phyloP scores from a whole-genome alignment of 2,329 filamentous ascomycete species.

The Sporothrix dimorphospora region DNA sequence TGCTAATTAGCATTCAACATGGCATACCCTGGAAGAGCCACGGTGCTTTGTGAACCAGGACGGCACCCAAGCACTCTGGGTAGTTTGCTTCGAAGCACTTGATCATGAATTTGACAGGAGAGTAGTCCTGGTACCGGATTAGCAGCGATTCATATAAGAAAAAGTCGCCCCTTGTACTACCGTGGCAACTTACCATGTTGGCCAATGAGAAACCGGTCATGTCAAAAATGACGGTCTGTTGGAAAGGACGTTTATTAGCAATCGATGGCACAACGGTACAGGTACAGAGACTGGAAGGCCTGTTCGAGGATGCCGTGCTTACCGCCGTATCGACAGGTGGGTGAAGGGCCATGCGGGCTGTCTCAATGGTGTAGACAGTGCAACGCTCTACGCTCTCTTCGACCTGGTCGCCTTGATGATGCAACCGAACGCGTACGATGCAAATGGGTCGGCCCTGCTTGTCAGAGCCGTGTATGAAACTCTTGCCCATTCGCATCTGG shows the following conservation, averaged over 20 bases:
- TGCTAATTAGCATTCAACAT: neutral
- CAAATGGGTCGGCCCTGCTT: conserved; percentile 85
- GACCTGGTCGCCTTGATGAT: conserved; percentile 79
- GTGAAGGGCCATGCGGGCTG: conserved; percentile 78
- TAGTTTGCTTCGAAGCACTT: conserved; percentile 99
- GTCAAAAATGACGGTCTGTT: conserved; percentile 87
- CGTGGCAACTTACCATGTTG: conserved; percentile 73
- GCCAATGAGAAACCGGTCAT: conserved; percentile 92
- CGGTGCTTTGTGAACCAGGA: conserved; percentile 92
- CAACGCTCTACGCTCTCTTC: conserved; percentile 82
- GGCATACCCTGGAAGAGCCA: conserved; percentile 88
- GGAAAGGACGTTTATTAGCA: neutral
- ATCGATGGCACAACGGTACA: neutral
- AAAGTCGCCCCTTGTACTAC: neutral
- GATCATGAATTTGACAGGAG: conserved; percentile 98
- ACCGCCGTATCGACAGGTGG: conserved; percentile 89
- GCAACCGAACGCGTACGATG: conserved; percentile 79
- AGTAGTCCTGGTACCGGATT: conserved; percentile 68
- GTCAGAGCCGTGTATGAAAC: conserved; percentile 85
- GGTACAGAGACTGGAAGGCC: neutral
- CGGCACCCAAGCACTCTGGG: conserved; percentile 84
- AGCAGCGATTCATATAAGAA: neutral
- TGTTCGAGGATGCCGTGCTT: conserved; percentile 47
- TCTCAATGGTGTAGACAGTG: conserved; percentile 94
- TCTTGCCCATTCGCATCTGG: conserved; percentile 89